Evolutionary conservation across 2,329 filamentous ascomycete genomes (phyloP), one percentile per base, ranked within the genome.

Genomic region (Beauveria pseudobassiana): DNA sequence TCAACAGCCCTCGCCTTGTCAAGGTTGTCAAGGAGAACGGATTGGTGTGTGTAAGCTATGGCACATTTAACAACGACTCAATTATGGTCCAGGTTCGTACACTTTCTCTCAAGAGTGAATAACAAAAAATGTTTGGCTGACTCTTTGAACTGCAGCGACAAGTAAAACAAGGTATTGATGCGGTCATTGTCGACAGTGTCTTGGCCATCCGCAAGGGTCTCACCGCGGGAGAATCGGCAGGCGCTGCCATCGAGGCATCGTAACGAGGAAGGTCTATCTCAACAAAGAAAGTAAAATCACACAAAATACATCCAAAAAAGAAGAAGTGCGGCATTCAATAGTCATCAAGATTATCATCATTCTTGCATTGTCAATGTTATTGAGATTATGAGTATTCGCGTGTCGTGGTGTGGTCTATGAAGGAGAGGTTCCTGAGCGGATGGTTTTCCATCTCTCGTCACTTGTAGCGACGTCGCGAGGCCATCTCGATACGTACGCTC

Each of bases 161-260:
- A 87, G 91, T 96, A 10, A 90, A 91, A 60, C 91, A 97, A 75
- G 93, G 95, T 53, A 97, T 99, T 64, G 95, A 99, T 72, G 95
- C 95, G 1, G 93, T 99, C 59, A 99, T 99, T 70, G 95, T 98
- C 16, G 95, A 99, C 72, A 95, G 86, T 64, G 93, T 99, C 3
- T 83, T 98, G 34, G 91, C 91, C 46, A 97, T 99, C 67, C 87
- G 93, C 52, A 92, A 96, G 75, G 93, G 91, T 1, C 81, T 99
- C 64, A 95, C 90, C 20, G 56, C 61, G 1, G 76, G 70, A 26
- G 56, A 60, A 22, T 48, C 54, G 28, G 30, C 43, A 42, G 54
- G 26, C 7, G 45, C n/a, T n/a, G 22, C 24, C 1, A 22, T 51
- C n/a, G 55, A 55, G n/a, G 20, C 49, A 26, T 54, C 50, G 49